phyloP scores from a whole-genome alignment of 2,329 filamentous ascomycete species.

The Ophiocordyceps unilateralis region DNA sequence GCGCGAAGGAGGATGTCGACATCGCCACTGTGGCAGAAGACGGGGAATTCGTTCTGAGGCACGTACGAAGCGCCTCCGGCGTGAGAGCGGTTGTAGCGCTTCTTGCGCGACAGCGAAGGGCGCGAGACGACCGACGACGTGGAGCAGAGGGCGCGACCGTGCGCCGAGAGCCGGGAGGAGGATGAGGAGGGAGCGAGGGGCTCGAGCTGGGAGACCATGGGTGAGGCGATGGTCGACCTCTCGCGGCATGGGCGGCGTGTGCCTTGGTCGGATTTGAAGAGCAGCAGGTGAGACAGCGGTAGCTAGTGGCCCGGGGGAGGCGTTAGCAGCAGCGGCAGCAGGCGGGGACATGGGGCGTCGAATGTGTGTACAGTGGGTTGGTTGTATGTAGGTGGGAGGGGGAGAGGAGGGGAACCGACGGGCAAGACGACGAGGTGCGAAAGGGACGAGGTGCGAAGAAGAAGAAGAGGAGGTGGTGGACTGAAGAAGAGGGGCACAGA shows the following conservation, averaged over 20 bases:
- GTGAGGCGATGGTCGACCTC: conserved; percentile 6
- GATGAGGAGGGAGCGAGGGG: conserved; percentile 8
- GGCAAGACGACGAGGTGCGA: background rate
- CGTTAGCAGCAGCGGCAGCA: background rate
- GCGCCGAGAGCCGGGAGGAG: conserved; percentile 1
- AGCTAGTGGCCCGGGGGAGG: background rate
- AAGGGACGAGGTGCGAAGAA: too few relatives aligned
- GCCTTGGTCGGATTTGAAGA: background rate
- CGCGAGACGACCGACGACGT: conserved; percentile 42
- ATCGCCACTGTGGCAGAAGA: conserved; percentile 81
- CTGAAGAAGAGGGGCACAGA: background rate
- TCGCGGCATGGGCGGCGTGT: conserved; percentile 2
- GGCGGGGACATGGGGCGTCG: background rate
- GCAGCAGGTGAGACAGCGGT: background rate
- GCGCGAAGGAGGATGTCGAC: conserved; percentile 72
- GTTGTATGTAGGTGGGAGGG: background rate
- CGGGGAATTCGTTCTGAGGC: conserved; percentile 78
- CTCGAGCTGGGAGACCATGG: conserved; percentile 49
- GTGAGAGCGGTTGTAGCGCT: conserved; percentile 68
- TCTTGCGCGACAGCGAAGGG: conserved; percentile 37
- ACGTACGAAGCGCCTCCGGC: conserved; percentile 52
- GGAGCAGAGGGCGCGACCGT: conserved; percentile 5
- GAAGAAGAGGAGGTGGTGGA: background rate
- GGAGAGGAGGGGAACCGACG: background rate
- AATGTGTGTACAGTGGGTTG: background rate